Conservation (phyloP, 2,329 filamentous ascomycete species). For the Pestalotiopsis sp. region DNA sequence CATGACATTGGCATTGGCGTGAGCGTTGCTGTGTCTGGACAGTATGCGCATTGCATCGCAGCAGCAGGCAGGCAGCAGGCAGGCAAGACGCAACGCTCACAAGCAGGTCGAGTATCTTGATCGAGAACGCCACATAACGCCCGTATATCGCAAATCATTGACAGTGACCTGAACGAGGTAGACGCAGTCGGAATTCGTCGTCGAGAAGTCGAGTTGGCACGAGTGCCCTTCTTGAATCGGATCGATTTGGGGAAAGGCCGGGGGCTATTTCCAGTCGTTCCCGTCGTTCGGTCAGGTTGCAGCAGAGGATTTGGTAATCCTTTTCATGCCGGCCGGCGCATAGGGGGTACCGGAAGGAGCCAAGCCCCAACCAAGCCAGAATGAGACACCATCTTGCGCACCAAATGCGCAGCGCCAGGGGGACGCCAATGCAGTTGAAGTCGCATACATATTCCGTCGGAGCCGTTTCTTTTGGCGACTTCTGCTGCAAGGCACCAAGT, state of each 20-base stretch:
- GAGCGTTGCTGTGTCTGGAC: not conserved
- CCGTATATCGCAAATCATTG: too few relatives aligned
- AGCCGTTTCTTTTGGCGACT: not conserved
- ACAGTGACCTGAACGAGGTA: too few relatives aligned
- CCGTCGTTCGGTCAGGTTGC: not conserved
- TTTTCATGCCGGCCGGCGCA: not conserved
- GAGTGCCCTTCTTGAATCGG: not conserved
- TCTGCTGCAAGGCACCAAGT: not conserved
- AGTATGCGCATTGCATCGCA: not conserved
- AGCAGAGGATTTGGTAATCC: not conserved
- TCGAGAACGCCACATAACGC: too few relatives aligned
- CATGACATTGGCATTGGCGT: not conserved
- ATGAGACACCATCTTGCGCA: not conserved
- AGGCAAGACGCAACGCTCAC: not conserved
- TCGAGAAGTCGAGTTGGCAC: too few relatives aligned
- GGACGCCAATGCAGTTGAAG: not conserved
- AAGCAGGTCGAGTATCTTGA: not conserved
- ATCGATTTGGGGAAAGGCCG: not conserved
- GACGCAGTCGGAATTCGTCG: too few relatives aligned
- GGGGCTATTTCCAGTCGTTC: not conserved
- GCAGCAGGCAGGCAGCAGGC: not conserved
- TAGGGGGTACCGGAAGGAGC: not conserved
- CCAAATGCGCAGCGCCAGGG: not conserved
- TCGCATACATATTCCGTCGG: not conserved
- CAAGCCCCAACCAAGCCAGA: not conserved